Base-by-base conservation (phyloP, 192 early-diverging fungal genomes). In the Umbelopsis sp. region DNA sequence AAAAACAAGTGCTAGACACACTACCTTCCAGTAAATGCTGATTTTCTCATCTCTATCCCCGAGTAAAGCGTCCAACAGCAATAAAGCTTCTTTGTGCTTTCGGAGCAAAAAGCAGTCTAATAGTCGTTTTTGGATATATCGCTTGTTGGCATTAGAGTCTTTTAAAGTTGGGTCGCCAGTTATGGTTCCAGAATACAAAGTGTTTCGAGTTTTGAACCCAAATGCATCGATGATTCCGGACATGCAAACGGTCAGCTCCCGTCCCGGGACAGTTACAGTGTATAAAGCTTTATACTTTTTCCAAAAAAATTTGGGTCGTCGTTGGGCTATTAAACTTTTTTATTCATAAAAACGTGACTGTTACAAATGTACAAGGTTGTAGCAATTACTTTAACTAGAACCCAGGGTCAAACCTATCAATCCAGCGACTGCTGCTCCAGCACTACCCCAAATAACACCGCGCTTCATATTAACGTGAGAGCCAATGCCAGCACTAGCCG, bases 71-170 rank as follows among this genome's bases (percentile, higher is more conserved):
- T 61, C 55, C 4, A 61, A n/a, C 30, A 61, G 30, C 12, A 61
- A 25, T 16, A 61, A 18, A 18, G 55, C 55, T 61, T 61, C 55
- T 37, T 61, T 30, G 30, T 61, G 33, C 55, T 61, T 61, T 25
- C 55, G 55, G 12, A 35, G 25, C 30, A 61, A 25, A 61, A 61
- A n/a, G 55, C 55, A 61, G 55, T 61, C 55, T 12, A 61, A n/a
- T 33, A 61, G 13, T 35, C 55, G 55, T 16, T 35, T 25, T n/a
- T 61, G 55, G 4, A 61, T 10, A 16, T 30, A 13, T 35, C 33
- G 27, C 8, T 16, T 12, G 12, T 18, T 61, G 55, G 23, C 55
- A n/a, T 23, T 25, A 13, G 55, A 8, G 16, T 61, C 55, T 18
- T 5, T 6, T 18, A 6, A 7, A 25, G 1, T 1, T 6, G 55